Conservation (phyloP, 169 alveolate species). For the Blepharisma undulans region DNA sequence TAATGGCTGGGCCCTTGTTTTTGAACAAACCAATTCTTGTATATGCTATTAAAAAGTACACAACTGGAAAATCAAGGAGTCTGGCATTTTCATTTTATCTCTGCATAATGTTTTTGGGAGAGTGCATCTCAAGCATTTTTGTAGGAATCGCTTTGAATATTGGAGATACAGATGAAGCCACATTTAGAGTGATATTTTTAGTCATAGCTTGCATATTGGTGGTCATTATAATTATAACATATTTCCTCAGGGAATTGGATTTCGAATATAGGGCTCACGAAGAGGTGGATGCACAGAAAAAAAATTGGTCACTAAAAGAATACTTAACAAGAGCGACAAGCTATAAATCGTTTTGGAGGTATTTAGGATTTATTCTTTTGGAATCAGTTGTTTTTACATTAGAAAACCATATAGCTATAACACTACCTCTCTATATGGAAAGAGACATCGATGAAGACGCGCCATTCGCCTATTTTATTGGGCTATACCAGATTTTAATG, state of each 20-base stretch:
- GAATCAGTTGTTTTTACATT: constrained; percentile 44
- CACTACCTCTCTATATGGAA: constrained; percentile 54
- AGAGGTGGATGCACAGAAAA: background rate
- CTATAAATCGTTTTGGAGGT: constrained; percentile 50
- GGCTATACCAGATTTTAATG: background rate
- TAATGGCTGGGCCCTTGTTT: background rate
- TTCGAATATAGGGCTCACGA: background rate
- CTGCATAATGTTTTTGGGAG: background rate
- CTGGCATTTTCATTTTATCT: background rate
- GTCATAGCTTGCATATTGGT: background rate
- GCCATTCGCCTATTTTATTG: constrained; percentile 36
- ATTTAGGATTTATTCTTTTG: constrained; percentile 29
- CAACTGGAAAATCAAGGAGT: background rate
- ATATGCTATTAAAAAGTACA: background rate
- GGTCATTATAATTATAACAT: background rate
- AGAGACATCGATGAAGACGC: constrained; percentile 59
- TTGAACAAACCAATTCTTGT: background rate
- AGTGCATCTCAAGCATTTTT: background rate
- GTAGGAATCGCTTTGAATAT: background rate
- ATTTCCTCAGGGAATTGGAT: background rate
- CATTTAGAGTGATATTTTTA: background rate
- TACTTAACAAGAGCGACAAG: constrained; percentile 37
- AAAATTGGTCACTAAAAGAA: background rate
- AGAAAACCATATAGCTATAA: constrained; percentile 44
- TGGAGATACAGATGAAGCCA: background rate